phyloP scores from a whole-genome alignment of 2,329 filamentous ascomycete genomes.

The Hymenoscyphus occultus region DNA sequence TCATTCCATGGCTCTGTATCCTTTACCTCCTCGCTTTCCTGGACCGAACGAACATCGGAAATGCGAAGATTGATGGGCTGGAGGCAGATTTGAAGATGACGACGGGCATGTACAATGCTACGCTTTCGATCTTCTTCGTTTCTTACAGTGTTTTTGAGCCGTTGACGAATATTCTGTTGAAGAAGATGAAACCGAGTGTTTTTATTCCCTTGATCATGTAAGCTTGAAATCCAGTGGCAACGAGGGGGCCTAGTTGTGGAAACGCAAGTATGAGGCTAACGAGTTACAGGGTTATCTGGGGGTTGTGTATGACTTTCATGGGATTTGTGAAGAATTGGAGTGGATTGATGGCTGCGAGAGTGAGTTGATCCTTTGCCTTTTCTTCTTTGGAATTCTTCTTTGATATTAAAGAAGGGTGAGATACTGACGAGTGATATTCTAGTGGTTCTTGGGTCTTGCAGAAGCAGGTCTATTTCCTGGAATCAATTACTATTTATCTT shows the following conservation, averaged over 20 bases:
- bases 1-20: constrained; percentile 68
- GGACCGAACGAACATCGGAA: constrained; percentile 78
- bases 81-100: constrained; percentile 61
- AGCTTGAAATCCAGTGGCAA: constrained; percentile 39
- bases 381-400: not conserved
- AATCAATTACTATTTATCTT: constrained; percentile 76
- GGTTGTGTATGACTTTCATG: constrained; percentile 60
- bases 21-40: constrained; percentile 74
- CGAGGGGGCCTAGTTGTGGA: not conserved
- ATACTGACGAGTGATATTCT: not conserved
- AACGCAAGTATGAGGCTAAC: constrained; percentile 4
- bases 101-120: constrained; percentile 66
- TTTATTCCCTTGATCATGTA: constrained; percentile 83
- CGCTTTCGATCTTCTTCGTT: constrained; percentile 81
- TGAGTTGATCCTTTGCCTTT: constrained; percentile 10
- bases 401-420: not conserved
- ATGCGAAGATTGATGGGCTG: constrained; percentile 60
- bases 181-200: constrained; percentile 68
- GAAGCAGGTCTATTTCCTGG: constrained; percentile 77
- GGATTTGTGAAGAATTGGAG: constrained; percentile 35
- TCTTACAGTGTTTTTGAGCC: constrained; percentile 80
- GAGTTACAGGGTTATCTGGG: constrained; percentile 56
- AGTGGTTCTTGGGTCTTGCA: constrained; percentile 64
- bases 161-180: constrained; percentile 69
- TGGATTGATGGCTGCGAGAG: constrained; percentile 34